Evolutionary conservation across 306 rosid genomes (phyloP), one percentile per base, ranked within the genome.

Genomic region (Cucurbita maxima): DNA sequence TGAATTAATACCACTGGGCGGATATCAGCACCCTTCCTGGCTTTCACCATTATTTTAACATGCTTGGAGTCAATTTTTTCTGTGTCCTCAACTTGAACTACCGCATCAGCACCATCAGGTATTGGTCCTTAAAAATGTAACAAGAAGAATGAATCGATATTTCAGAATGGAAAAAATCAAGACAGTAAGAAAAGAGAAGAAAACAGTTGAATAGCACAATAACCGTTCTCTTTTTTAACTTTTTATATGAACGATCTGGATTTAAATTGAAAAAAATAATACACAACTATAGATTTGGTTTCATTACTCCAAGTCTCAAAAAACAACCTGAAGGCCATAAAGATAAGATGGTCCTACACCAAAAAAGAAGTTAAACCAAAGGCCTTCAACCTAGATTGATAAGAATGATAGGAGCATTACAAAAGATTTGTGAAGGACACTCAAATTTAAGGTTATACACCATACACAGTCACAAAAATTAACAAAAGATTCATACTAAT

Each of bases 61-160:
- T 80, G 66, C 82, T 85, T 84, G 62, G 81, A 68, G 36, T 79
- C 78, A 77, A 90, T 71, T 73, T 69, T 59, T 73, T 90, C 84
- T 19, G 98, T 93, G 82, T 93, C 85, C 87, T 93, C 98, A 77
- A 90, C 92, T 82, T 90, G 98, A 76, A 93, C 88, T 74, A 93
- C 97, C 11, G 98, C 97, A 87, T 93, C 98, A 44, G 96, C 97
- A 74, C 97, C 98, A 77, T 88, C 94, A 20, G 98, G 98, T 62
- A 93, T 93, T 25, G 97, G 98, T 40, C 98, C 97, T 93, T 62
- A 75, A 43, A 63, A 43, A 51, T 62, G 40, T 77, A 77, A 34
- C 74, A 45, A 74, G 4, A 11, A 64, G 22, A 66, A 15, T 25
- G 71, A 18, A 80, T 61, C 16, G 67, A 25, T 38, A 30, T 30